A percentile compares a stretch with the other conserved stretches of the same genome.
Conservation (phyloP, 257 asterid genomes). For the Fraxinus cuspidata region DNA sequence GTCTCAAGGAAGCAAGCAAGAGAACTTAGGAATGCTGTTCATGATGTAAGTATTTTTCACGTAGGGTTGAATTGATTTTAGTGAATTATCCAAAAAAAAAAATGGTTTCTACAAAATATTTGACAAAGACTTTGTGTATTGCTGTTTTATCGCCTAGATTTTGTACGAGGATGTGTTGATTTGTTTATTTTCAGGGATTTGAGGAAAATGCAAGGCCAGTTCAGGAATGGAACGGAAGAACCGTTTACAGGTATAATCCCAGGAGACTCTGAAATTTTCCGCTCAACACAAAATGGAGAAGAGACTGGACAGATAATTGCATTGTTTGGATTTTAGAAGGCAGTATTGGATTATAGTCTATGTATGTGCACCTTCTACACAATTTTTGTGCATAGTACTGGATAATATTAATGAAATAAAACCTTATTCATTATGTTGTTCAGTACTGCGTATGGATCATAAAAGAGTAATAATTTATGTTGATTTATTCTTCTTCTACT, state of each 20-base stretch:
- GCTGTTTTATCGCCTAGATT: neutral
- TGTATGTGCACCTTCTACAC: neutral
- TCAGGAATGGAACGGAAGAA: constrained; percentile 27
- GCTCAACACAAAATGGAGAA: neutral
- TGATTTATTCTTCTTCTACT: no score
- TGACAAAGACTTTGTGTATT: neutral
- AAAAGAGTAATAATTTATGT: neutral
- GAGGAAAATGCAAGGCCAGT: constrained; percentile 58
- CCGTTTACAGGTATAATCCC: constrained; percentile 37
- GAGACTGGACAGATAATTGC: neutral
- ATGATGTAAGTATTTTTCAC: constrained; percentile 53
- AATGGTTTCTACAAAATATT: neutral
- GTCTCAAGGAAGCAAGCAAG: constrained; percentile 59
- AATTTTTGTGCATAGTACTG: neutral
- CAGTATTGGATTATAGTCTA: neutral
- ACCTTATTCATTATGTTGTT: no score
- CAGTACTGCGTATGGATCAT: neutral
- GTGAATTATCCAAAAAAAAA: neutral
- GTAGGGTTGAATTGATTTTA: no score
- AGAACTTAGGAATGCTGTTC: constrained; percentile 54
- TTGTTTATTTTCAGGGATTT: constrained; percentile 36
- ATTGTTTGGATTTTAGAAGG: neutral
- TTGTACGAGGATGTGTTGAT: neutral
- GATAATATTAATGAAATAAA: neutral
- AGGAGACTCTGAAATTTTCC: neutral